Conservation (phyloP, 164 flowering plant species). For the Piper betle region DNA sequence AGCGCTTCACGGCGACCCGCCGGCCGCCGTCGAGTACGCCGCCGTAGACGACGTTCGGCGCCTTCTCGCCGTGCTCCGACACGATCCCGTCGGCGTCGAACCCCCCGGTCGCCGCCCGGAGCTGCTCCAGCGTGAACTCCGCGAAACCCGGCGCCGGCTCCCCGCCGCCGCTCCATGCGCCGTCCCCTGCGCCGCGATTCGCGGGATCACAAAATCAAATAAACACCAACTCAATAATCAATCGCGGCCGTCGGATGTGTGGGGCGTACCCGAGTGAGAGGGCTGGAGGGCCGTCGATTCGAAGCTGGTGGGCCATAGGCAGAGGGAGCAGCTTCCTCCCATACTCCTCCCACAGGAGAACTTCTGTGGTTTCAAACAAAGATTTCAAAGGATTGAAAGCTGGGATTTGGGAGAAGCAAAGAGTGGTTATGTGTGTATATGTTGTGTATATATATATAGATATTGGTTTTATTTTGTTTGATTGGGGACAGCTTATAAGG, state of each 20-base stretch:
- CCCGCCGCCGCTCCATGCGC: slow-evolving; percentile 16
- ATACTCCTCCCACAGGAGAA: slow-evolving; percentile 13
- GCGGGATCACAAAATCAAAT: neutral
- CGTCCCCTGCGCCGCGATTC: slow-evolving; percentile 29
- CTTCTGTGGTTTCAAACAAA: no score
- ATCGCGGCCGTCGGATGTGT: neutral
- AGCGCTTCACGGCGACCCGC: slow-evolving; percentile 75
- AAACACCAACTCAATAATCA: neutral
- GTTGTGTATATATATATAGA: no score
- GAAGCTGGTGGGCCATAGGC: slow-evolving; percentile 65
- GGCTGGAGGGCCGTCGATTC: slow-evolving; percentile 35
- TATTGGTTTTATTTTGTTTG: no score
- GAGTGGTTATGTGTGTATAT: no score
- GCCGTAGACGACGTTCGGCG: slow-evolving; percentile 83
- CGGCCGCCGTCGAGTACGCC: slow-evolving; percentile 49
- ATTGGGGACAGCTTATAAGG: no score
- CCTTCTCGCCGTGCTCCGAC: slow-evolving; percentile 91
- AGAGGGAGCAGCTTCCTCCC: slow-evolving; percentile 71
- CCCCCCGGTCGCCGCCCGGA: slow-evolving; percentile 52
- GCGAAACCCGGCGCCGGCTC: slow-evolving; percentile 35
- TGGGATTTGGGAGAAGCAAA: neutral
- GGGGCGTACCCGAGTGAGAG: slow-evolving; percentile 38
- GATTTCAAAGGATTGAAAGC: neutral
- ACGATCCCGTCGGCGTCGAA: slow-evolving; percentile 70
- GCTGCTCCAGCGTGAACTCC: slow-evolving; percentile 63